These are phyloP conservation scores for Heliamphora exappendiculata DNA, from an alignment of 148 eudicot genomes.

Conservation along the genomic window DNA sequence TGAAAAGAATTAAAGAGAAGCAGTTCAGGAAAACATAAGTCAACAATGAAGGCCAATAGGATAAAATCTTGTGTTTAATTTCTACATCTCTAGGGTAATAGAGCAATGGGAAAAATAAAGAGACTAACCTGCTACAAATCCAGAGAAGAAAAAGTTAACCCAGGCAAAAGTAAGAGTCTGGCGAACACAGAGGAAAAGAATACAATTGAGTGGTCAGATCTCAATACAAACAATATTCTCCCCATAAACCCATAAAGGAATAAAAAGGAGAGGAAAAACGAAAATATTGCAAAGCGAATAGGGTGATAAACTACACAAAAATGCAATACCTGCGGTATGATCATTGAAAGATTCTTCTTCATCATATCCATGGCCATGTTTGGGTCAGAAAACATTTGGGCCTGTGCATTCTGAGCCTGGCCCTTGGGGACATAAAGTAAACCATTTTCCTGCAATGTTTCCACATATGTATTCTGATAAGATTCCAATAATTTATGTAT, in stretches of 20 bases:
- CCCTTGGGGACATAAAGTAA: conserved; percentile 89
- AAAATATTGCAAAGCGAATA: neutral
- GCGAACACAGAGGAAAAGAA: conserved; percentile 13
- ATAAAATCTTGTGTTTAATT: neutral
- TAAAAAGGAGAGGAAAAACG: neutral
- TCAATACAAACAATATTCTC: neutral
- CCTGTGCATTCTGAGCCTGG: conserved; percentile 81
- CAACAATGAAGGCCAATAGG: neutral
- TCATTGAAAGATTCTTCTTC: conserved; percentile 99
- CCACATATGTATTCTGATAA: neutral
- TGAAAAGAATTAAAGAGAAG: neutral
- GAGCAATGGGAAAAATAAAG: conserved; percentile 2
- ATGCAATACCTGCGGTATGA: conserved; percentile 71
- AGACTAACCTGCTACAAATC: conserved; percentile 86
- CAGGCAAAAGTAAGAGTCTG: conserved; percentile 98
- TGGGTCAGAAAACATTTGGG: conserved; percentile 99
- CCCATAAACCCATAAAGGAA: neutral
- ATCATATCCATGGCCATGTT: conserved; percentile 99
- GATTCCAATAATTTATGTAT: neutral
- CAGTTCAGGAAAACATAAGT: neutral
- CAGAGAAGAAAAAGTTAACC: conserved; percentile 99
- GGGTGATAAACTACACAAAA: neutral
- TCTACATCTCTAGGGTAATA: neutral
- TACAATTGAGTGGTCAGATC: neutral
- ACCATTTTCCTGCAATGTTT: conserved; percentile 75